A percentile compares a stretch with the other conserved stretches of the same genome.
phyloP scores from a whole-genome alignment of 2,329 filamentous ascomycete genomes.

The Fusarium transvaalense region DNA sequence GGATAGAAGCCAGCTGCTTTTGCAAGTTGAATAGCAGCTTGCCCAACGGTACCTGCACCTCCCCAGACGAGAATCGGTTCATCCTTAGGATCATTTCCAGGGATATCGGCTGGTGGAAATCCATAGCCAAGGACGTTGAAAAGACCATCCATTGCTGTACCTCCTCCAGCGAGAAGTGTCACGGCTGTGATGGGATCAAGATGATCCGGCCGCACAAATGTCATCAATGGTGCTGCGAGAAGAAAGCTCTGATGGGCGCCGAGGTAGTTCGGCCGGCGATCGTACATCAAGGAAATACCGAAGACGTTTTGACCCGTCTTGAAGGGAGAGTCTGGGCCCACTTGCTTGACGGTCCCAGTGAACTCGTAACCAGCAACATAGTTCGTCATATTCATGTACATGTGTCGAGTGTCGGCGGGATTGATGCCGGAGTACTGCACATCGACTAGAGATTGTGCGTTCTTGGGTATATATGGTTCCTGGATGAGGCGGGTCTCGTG shows the following conservation, averaged over 20 bases:
- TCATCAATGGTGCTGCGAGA: conserved; percentile 14
- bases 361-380: conserved; percentile 30
- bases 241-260: conserved; percentile 32
- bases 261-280: conserved; percentile 15
- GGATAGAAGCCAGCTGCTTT: conserved; percentile 22
- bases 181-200: conserved; percentile 12
- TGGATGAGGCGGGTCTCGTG: not conserved
- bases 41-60: conserved; percentile 5
- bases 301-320: conserved; percentile 18
- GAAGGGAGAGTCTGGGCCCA: conserved; percentile 13
- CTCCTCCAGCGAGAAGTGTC: not conserved
- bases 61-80: conserved; percentile 23
- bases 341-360: conserved; percentile 1
- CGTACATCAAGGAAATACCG: conserved; percentile 13
- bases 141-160: not conserved
- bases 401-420: conserved; percentile 30
- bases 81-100: not conserved
- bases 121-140: conserved; percentile 6
- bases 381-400: conserved; percentile 11
- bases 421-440: conserved; percentile 37
- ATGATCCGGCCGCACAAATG: conserved; percentile 3
- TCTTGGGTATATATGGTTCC: not conserved
- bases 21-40: conserved; percentile 21
- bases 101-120: not conserved
- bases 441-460: conserved; percentile 19